phyloP scores from a whole-genome alignment of 805 yeast genomes.

The Kodamaea restingae region DNA sequence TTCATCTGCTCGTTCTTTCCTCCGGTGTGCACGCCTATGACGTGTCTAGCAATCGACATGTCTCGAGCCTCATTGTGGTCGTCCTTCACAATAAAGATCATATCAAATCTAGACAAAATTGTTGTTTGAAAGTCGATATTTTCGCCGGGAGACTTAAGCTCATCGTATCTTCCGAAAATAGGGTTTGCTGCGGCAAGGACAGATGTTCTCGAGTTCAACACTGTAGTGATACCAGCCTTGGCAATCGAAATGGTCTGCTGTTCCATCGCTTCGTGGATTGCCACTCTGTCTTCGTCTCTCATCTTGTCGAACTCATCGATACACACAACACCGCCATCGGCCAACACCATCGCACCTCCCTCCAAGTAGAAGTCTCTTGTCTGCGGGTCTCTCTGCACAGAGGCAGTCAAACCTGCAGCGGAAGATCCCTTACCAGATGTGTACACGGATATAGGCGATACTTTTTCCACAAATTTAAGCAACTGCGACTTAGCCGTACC shows the following conservation, averaged over 20 bases:
- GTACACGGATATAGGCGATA: slow-evolving; percentile 89
- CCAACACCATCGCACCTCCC: slow-evolving; percentile 99
- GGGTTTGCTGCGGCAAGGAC: slow-evolving; percentile 99
- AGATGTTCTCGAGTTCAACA: slow-evolving; percentile 91
- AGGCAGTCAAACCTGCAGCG: slow-evolving; percentile 98
- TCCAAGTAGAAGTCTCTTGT: slow-evolving; percentile 92
- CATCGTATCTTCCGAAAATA: slow-evolving; percentile 93
- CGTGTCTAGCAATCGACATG: slow-evolving; percentile 88
- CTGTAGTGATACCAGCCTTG: slow-evolving; percentile 97
- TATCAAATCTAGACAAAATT: slow-evolving; percentile 93
- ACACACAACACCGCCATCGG: slow-evolving; percentile 99
- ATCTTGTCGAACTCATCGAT: slow-evolving; percentile 98
- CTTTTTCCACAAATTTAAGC: slow-evolving; percentile 91
- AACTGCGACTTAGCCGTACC: slow-evolving; percentile 98
- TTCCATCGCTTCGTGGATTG: slow-evolving; percentile 99
- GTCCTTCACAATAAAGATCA: slow-evolving; percentile 96
- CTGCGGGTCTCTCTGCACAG: slow-evolving; percentile 86
- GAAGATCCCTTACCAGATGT: slow-evolving; percentile 99
- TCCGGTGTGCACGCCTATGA: slow-evolving; percentile 90
- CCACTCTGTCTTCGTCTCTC: slow-evolving; percentile 98
- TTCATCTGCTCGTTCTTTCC: slow-evolving; percentile 42
- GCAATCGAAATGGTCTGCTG: slow-evolving; percentile 99
- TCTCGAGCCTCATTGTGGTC: slow-evolving; percentile 87
- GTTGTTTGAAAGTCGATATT: slow-evolving; percentile 98
- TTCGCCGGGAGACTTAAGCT: slow-evolving; percentile 93